Base-by-base conservation (phyloP, 2,329 filamentous ascomycete genomes). In the Talaromyces sp. region DNA sequence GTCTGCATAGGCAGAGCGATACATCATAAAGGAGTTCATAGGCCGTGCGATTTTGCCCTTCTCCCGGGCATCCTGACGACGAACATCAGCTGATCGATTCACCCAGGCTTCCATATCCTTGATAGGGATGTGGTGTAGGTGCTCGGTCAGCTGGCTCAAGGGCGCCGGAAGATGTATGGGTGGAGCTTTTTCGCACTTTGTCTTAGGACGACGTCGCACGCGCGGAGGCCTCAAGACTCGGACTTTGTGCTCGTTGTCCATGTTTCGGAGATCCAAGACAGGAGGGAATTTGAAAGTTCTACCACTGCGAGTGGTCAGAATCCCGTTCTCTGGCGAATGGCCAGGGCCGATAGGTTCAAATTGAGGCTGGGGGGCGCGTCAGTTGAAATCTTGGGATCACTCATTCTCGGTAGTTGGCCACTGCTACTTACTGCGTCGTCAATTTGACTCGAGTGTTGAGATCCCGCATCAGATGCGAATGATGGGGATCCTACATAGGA, bases 1-100 rank as follows among this genome's bases (percentile, higher is more conserved):
- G 67, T 95, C 91, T 66, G 96, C 91, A 74, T 92, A 97, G 7
- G 92, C 92, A 69, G 95, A 97, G 48, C 95, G 90, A 77, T 99
- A 99, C 60, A 99, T 83, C 90, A 99, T 97, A 81, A 98, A 99
- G 0, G 92, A 94, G 77, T 99, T 99, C 90, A 97, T 96, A 2
- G 95, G 93, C 35, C 95, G 85, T 72, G 94, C 92, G 70, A 98
- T 85, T 75, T 93, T 93, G 31, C 91, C 91, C 41, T 87, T 81
- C 71, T 88, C 92, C 71, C 86, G 85, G 50, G 87, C 87, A 75
- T 97, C 93, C 63, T 82, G 79, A 58, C 82, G 82, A 64, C 94
- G 86, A 7, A 84, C 83, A 64, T 91, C 88, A 1, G 82, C 78
- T 10, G 90, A 82, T 60, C 94, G 86, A 71, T 89, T 87, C 41